Conservation (phyloP, 768 basidiomycete genomes). For the Pleurotus sapidus region DNA sequence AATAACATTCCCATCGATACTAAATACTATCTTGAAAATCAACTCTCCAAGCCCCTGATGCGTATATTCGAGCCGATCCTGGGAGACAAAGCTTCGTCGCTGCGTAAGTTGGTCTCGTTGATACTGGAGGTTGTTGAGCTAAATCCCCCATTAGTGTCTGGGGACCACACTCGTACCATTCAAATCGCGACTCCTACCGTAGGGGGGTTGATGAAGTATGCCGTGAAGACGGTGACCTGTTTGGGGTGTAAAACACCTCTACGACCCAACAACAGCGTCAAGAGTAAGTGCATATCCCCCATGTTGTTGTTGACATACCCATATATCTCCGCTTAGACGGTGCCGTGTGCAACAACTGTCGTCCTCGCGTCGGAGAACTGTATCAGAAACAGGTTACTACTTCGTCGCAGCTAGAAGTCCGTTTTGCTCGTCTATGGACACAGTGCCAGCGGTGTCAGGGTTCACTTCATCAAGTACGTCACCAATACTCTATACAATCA, state of each 20-base stretch:
- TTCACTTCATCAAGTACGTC: constrained; percentile 83
- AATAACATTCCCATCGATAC: constrained; percentile 99
- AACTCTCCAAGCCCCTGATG: constrained; percentile 94
- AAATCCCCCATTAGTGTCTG: constrained; percentile 61
- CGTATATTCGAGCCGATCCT: constrained; percentile 98
- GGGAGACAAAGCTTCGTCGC: constrained; percentile 83
- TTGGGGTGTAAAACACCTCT: constrained; percentile 93
- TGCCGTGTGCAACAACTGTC: constrained; percentile 94
- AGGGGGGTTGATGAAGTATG: constrained; percentile 98
- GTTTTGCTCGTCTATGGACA: constrained; percentile 95
- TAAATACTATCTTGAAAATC: constrained; percentile 96
- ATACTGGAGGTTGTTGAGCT: constrained; percentile 7
- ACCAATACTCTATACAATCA: not conserved
- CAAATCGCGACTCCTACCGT: constrained; percentile 95
- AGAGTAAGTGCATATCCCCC: constrained; percentile 40
- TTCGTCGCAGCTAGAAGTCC: constrained; percentile 81
- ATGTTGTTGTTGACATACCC: not conserved
- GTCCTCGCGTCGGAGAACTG: constrained; percentile 79
- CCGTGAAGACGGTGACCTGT: constrained; percentile 93
- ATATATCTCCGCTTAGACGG: constrained; percentile 52
- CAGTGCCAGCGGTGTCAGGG: constrained; percentile 99
- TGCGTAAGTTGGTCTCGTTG: constrained; percentile 52
- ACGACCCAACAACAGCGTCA: constrained; percentile 69
- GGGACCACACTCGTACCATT: constrained; percentile 94
- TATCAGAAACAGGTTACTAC: constrained; percentile 85